Base-by-base conservation (phyloP, 2,329 filamentous ascomycete species). In the Aspergillus sp. region DNA sequence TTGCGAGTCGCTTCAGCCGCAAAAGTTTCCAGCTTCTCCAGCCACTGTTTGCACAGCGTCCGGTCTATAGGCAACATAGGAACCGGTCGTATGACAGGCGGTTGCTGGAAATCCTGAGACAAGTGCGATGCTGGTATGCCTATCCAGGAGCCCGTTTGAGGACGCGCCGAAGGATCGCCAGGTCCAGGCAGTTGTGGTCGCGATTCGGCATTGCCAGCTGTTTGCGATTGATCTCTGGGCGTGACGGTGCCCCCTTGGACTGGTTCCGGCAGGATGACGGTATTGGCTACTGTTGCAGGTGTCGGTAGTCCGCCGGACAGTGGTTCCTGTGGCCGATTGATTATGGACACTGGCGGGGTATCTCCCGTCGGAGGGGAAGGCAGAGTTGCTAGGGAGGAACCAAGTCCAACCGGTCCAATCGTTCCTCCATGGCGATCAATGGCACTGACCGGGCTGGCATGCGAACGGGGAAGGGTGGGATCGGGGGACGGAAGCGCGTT, bases 301-400 rank as follows among this genome's bases (percentile, higher is more conserved):
- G 43, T 48, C 4, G 57, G 38, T n/a, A 30, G 13, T 23, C 30
- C 25, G 15, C 41, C 43, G 7, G 45, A 28, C 4, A 30, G 21
- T n/a, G 49, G 41, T n/a, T 15, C 32, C 55, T 52, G 38, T 25
- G 47, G 38, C 15, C 25, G 55, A 45, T 32, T 13, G 8, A 9
- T 23, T 23, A 23, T 23, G 6, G 52, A 54, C 17, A 32, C 19
- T 5, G 49, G 23, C 30, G 60, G 50, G 21, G 38, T 32, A 36
- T 57, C 58, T 32, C 53, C 38, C 41, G 38, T 38, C 10, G 55
- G 86, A 82, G 32, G 88, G 87, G 13, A 88, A 89, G 6, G 86
- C 85, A 64, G 58, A n/a, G 58, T 50, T 21, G 56, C 39, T 15
- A 43, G 13, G 12, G 53, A 89, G 80, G 19, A 84, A 50, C 43